Evolutionary conservation across 2,329 filamentous ascomycete genomes (phyloP).

Genomic region (Pleoardoris graminearum): DNA sequence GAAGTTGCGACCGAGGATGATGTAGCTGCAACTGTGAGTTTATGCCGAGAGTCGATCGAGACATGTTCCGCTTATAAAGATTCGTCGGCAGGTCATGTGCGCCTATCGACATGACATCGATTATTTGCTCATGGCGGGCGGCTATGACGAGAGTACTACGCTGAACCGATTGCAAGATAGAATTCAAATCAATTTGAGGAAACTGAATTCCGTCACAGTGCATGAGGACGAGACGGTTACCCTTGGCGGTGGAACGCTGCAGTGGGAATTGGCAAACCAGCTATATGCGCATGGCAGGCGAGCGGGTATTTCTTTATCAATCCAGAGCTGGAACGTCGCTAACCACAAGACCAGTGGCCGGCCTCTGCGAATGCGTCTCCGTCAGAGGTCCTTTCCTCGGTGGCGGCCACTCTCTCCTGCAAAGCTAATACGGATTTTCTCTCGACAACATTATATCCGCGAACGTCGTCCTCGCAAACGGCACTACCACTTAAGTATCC

Average conservation of each 20-base stretch:
- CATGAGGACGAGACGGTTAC: conserved; percentile 24
- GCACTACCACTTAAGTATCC: conserved; percentile 36
- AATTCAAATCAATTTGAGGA: conserved; percentile 39
- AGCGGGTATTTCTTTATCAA: conserved; percentile 26
- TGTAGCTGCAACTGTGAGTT: conserved; percentile 5
- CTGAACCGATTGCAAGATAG: conserved; percentile 29
- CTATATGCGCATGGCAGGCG: conserved; percentile 33
- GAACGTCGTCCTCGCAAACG: conserved; percentile 33
- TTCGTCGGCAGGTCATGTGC: background rate
- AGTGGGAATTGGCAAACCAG: conserved; percentile 27
- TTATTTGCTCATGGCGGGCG: background rate
- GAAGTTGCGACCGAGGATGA: conserved; percentile 24
- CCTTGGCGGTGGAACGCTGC: conserved; percentile 33
- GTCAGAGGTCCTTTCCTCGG: conserved; percentile 59
- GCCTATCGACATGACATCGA: background rate
- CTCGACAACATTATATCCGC: conserved; percentile 23
- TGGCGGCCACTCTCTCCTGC: conserved; percentile 57
- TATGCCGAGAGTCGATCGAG: background rate
- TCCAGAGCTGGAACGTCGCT: background rate
- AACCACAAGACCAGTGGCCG: conserved; percentile 16
- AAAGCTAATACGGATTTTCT: conserved; percentile 11
- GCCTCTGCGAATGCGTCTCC: conserved; percentile 43
- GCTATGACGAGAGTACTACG: conserved; percentile 17
- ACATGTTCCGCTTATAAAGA: background rate
- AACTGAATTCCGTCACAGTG: conserved; percentile 30